Conservation (phyloP, 169 alveolate species). For the Toxoplasma gondii region DNA sequence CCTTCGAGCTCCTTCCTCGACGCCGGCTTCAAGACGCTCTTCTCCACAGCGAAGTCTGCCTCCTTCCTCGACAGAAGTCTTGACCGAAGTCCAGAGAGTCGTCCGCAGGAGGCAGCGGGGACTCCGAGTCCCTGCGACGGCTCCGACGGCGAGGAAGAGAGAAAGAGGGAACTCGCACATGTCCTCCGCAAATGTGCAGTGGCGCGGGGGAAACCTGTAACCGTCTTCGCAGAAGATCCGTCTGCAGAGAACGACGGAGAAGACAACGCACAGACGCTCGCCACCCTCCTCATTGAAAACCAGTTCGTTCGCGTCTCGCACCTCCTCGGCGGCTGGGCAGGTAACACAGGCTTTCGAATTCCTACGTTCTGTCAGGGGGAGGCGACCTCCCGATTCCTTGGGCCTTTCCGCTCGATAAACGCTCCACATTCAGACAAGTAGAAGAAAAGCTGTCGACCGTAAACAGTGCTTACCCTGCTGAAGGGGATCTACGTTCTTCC, state of each 20-base stretch:
- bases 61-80: not conserved
- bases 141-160: not conserved
- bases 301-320: not conserved
- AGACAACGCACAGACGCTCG: not conserved
- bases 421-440: no score
- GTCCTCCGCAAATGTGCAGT: not conserved
- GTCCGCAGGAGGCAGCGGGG: not conserved
- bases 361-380: not conserved
- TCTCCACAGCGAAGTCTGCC: no score
- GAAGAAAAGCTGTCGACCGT: no score
- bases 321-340: conserved; percentile 10
- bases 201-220: not conserved
- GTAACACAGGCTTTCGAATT: not conserved
- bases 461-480: no score
- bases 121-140: not conserved
- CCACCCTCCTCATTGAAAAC: not conserved
- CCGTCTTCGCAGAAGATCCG: not conserved
- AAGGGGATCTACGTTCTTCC: no score
- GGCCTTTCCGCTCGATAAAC: not conserved
- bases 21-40: not conserved
- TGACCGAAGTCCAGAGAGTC: not conserved
- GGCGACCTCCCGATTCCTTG: not conserved
- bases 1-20: not conserved
- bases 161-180: not conserved
- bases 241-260: not conserved